Evolutionary conservation across 768 basidiomycete genomes (phyloP).

Genomic region (Cubamyces lactineus): DNA sequence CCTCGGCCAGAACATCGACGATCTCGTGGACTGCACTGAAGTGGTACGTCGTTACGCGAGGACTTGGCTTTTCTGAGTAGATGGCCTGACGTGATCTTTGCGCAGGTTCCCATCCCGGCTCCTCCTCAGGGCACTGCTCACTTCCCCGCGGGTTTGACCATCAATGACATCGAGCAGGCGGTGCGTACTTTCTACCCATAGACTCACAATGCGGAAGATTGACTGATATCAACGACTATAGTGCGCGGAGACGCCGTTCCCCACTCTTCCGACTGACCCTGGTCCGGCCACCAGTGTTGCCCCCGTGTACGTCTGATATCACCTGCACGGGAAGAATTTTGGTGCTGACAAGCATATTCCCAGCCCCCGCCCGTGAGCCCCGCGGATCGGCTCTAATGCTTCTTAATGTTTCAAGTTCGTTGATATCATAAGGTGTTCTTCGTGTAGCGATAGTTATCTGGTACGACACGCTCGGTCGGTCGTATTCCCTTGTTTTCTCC

Average conservation of each 20-base stretch:
- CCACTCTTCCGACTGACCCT: conserved; percentile 14
- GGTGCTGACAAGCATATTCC: too few species aligned
- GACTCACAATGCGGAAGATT: neutral
- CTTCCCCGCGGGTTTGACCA: conserved; percentile 15
- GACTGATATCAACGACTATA: neutral
- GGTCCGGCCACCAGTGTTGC: conserved; percentile 14
- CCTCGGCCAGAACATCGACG: conserved; percentile 17
- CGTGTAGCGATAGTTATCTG: too few species aligned
- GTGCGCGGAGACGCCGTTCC: conserved; percentile 16
- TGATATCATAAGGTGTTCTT: too few species aligned
- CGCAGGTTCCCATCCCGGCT: conserved; percentile 8
- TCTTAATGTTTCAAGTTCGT: too few species aligned
- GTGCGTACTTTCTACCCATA: neutral
- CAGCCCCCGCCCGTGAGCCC: too few species aligned
- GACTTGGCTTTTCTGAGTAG: neutral
- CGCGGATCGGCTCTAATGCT: too few species aligned
- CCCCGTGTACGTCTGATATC: conserved; percentile 6
- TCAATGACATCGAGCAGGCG: conserved; percentile 18
- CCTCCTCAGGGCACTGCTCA: conserved; percentile 7
- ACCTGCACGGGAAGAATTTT: too few species aligned
- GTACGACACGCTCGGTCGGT: too few species aligned
- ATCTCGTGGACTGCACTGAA: conserved; percentile 17
- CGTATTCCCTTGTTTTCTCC: too few species aligned
- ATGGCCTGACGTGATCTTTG: neutral
- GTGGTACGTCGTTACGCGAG: neutral